Evolutionary conservation across 2,329 filamentous ascomycete genomes (phyloP).

Genomic region (Knufia petricola): DNA sequence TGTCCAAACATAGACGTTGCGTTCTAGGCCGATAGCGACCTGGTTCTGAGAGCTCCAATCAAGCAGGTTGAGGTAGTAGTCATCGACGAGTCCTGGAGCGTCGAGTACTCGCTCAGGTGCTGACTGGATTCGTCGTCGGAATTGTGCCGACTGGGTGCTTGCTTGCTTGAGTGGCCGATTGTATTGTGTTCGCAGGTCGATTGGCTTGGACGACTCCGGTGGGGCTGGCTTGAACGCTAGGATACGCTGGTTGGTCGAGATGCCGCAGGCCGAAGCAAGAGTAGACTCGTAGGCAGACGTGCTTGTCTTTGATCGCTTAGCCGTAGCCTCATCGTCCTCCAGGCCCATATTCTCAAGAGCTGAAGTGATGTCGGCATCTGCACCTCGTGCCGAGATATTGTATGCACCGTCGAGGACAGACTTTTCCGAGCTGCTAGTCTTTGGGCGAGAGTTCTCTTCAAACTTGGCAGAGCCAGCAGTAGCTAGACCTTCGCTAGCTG

Average conservation of each 20-base stretch:
- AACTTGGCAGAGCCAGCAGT: constrained; percentile 77
- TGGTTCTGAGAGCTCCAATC: constrained; percentile 98
- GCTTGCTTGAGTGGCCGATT: constrained; percentile 85
- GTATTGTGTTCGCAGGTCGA: constrained; percentile 95
- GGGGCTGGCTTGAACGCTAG: constrained; percentile 96
- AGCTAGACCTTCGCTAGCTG: constrained; percentile 76
- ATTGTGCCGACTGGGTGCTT: constrained; percentile 66
- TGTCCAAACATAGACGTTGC: constrained; percentile 97
- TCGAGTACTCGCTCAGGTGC: constrained; percentile 94
- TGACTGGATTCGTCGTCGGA: constrained; percentile 83
- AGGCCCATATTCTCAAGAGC: constrained; percentile 73
- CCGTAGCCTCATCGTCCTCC: constrained; percentile 57
- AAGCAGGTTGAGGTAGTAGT: constrained; percentile 97
- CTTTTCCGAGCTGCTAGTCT: constrained; percentile 62
- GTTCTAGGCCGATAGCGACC: constrained; percentile 93
- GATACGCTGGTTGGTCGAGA: constrained; percentile 88
- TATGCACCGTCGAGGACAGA: constrained; percentile 66
- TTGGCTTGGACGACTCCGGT: constrained; percentile 96
- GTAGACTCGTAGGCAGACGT: constrained; percentile 87
- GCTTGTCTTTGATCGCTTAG: constrained; percentile 71
- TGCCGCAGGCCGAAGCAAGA: constrained; percentile 79
- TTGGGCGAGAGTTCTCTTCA: constrained; percentile 65
- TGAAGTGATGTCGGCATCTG: constrained; percentile 65
- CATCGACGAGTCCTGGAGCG: constrained; percentile 88
- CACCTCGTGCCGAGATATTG: constrained; percentile 50